These are phyloP conservation scores for Chrysanthemum makinoi DNA, from an alignment of 129 eudicot species.

Conservation along the genomic window DNA sequence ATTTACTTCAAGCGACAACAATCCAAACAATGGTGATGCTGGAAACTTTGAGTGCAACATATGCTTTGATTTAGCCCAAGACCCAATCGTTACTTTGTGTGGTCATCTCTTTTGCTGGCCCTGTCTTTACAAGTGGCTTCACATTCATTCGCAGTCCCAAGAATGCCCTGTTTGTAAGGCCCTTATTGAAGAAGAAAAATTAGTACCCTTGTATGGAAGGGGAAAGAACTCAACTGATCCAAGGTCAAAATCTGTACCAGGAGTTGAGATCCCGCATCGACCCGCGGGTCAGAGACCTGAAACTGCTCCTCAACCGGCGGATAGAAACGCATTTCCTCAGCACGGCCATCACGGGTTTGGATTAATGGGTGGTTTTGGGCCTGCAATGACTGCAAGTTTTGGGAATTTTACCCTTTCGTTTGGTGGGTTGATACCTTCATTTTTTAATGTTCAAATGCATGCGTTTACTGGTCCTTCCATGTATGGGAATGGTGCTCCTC, in stretches of 20 bases:
- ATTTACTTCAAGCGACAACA: conserved; percentile 39
- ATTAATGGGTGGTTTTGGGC: conserved; percentile 72
- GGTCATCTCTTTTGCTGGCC: conserved; percentile 97
- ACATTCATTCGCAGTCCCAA: conserved; percentile 64
- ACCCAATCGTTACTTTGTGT: conserved; percentile 76
- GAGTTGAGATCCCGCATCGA: conserved; percentile 69
- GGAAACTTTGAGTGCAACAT: conserved; percentile 86
- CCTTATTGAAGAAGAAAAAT: conserved; percentile 56
- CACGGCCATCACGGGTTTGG: conserved; percentile 57
- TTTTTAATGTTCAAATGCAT: conserved; percentile 67
- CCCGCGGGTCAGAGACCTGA: conserved; percentile 85
- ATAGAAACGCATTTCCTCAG: conserved; percentile 45
- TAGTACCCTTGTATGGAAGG: conserved; percentile 78
- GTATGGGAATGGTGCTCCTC: conserved; percentile 54
- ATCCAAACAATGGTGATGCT: conserved; percentile 55
- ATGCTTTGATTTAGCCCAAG: conserved; percentile 85
- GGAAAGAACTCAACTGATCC: conserved; percentile 82
- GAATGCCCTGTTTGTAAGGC: conserved; percentile 93
- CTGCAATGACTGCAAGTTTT: conserved; percentile 65
- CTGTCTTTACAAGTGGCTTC: conserved; percentile 85
- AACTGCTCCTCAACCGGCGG: conserved; percentile 75
- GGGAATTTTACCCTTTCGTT: conserved; percentile 70
- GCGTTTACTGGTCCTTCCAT: conserved; percentile 48
- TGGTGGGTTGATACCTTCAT: conserved; percentile 73
- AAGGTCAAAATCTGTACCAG: conserved; percentile 66